phyloP scores from a whole-genome alignment of 768 basidiomycete genomes.

The Paxillus rubicundulus region DNA sequence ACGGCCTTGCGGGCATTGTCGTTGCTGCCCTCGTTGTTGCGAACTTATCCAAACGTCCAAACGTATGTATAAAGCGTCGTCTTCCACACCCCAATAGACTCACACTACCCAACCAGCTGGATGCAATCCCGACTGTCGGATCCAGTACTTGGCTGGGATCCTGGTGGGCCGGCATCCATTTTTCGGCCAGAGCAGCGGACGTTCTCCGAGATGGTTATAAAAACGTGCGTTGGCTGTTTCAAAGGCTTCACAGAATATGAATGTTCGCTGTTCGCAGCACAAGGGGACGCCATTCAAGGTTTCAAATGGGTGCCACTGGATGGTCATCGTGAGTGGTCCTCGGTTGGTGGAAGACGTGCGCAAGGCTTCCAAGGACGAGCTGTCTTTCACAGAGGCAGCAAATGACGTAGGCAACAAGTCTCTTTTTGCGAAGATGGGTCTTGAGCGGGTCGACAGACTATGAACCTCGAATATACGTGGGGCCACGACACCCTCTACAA shows the following conservation, averaged over 20 bases:
- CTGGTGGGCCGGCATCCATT: slow-evolving; percentile 22
- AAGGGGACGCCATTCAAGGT: slow-evolving; percentile 32
- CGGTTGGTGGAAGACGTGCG: slow-evolving; percentile 40
- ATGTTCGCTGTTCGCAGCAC: slow-evolving; percentile 18
- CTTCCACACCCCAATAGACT: background rate
- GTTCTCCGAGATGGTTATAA: slow-evolving; percentile 33
- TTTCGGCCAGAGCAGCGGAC: slow-evolving; percentile 15
- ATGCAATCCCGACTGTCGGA: slow-evolving; percentile 33
- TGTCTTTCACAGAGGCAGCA: slow-evolving; percentile 34
- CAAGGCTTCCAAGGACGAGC: slow-evolving; percentile 37
- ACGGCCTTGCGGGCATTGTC: background rate
- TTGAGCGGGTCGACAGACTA: slow-evolving; percentile 20
- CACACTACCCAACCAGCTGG: slow-evolving; percentile 13
- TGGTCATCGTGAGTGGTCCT: slow-evolving; percentile 34
- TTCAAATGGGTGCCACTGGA: slow-evolving; percentile 34
- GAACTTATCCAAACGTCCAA: background rate
- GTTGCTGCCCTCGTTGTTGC: background rate
- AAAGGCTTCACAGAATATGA: background rate
- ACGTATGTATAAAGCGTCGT: background rate
- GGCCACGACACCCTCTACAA: slow-evolving; percentile 29
- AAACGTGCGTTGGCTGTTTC: slow-evolving; percentile 18
- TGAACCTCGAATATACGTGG: slow-evolving; percentile 39
- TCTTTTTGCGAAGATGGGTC: background rate
- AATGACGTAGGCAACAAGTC: slow-evolving; percentile 30
- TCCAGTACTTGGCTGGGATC: slow-evolving; percentile 27